These are phyloP conservation scores for Rutstroemia sp. DNA, from an alignment of 2,329 filamentous ascomycete species.

Conservation along the genomic window DNA sequence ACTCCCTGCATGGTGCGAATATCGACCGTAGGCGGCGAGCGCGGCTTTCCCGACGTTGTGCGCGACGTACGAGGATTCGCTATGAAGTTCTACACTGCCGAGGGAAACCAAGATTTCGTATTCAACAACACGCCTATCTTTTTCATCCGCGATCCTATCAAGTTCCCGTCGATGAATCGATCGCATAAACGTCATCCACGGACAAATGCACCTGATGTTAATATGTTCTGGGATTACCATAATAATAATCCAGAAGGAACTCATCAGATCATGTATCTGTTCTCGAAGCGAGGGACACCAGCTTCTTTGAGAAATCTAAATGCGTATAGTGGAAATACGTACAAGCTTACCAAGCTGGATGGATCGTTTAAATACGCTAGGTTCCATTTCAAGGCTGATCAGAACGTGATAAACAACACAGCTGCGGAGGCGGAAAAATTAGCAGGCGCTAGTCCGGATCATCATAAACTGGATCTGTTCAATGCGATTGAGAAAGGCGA, in stretches of 20 bases:
- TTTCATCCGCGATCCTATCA: slow-evolving; percentile 62
- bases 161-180: slow-evolving; percentile 52
- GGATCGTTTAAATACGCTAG: too few relatives aligned
- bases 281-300: neutral
- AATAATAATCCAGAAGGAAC: slow-evolving; percentile 5
- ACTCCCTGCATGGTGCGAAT: slow-evolving; percentile 54
- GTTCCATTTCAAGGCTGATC: too few relatives aligned
- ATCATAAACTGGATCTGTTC: slow-evolving; percentile 38
- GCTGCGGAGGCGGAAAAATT: too few relatives aligned
- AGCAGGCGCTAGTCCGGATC: too few relatives aligned
- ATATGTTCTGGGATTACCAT: slow-evolving; percentile 11
- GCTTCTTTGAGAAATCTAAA: slow-evolving; percentile 31
- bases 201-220: slow-evolving; percentile 30
- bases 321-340: slow-evolving; percentile 43
- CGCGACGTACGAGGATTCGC: slow-evolving; percentile 41
- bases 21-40: slow-evolving; percentile 38
- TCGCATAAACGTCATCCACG: slow-evolving; percentile 37
- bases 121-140: slow-evolving; percentile 46
- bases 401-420: too few relatives aligned
- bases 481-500: slow-evolving; percentile 46
- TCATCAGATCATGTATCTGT: slow-evolving; percentile 2
- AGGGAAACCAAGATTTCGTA: slow-evolving; percentile 38
- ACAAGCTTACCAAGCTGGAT: slow-evolving; percentile 17
- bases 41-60: slow-evolving; percentile 35
- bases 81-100: slow-evolving; percentile 43